These are phyloP conservation scores for Zymoseptoria crescenta DNA, from an alignment of 2,329 filamentous ascomycete genomes.

Conservation along the genomic window DNA sequence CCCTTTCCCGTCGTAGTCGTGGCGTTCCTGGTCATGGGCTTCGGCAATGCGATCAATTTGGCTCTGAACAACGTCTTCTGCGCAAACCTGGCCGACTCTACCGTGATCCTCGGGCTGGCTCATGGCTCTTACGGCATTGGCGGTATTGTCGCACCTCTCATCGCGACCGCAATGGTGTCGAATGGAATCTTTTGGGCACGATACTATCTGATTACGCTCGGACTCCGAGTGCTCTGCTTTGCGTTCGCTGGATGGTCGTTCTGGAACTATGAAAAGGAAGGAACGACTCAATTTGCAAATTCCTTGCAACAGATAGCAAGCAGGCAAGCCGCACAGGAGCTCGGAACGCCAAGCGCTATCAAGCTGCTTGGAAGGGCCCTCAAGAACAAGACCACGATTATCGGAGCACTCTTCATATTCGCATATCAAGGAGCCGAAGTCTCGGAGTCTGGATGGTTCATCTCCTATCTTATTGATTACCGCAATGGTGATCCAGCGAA, in stretches of 20 bases:
- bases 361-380: slow-evolving; percentile 46
- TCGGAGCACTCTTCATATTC: slow-evolving; percentile 76
- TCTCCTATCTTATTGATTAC: slow-evolving; percentile 70
- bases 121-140: slow-evolving; percentile 55
- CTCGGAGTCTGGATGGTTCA: slow-evolving; percentile 77
- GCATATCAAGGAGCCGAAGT: slow-evolving; percentile 81
- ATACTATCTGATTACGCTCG: slow-evolving; percentile 64
- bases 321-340: slow-evolving; percentile 28
- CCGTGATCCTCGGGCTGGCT: slow-evolving; percentile 50
- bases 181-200: slow-evolving; percentile 55
- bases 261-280: slow-evolving; percentile 59
- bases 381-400: slow-evolving; percentile 53
- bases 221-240: slow-evolving; percentile 50
- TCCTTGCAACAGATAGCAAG: slow-evolving; percentile 39
- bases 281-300: slow-evolving; percentile 36
- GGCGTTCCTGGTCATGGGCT: slow-evolving; percentile 53
- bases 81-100: slow-evolving; percentile 46
- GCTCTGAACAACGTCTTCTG: slow-evolving; percentile 52
- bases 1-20: slow-evolving; percentile 62
- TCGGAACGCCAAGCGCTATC: slow-evolving; percentile 41
- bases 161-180: slow-evolving; percentile 66
- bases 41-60: slow-evolving; percentile 44
- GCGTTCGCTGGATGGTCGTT: slow-evolving; percentile 59
- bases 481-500: slow-evolving; percentile 60
- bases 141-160: slow-evolving; percentile 56